These are phyloP conservation scores for Mycena crocata DNA, from an alignment of 768 basidiomycete genomes.

Conservation along the genomic window DNA sequence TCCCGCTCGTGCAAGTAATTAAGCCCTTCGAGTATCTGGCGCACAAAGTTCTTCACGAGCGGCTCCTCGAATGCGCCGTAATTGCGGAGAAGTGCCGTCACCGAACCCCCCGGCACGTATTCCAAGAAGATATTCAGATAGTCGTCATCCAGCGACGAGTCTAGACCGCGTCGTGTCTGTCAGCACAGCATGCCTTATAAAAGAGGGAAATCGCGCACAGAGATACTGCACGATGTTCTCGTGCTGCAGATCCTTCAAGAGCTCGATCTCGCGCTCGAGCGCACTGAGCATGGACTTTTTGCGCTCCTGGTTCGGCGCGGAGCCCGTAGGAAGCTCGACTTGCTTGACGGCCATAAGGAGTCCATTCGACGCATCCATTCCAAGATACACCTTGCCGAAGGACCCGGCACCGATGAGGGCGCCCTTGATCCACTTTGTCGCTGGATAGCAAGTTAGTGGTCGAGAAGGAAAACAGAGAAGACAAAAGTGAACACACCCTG, in stretches of 20 bases:
- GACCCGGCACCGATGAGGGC: slow-evolving; percentile 95
- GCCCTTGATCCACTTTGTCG: slow-evolving; percentile 97
- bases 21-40: slow-evolving; percentile 90
- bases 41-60: slow-evolving; percentile 91
- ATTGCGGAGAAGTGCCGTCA: slow-evolving; percentile 86
- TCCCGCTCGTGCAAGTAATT: slow-evolving; percentile 92
- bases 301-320: slow-evolving; percentile 88
- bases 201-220: slow-evolving; percentile 61
- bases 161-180: slow-evolving; percentile 52
- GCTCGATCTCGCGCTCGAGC: slow-evolving; percentile 92
- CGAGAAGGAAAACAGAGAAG: slow-evolving; percentile 8
- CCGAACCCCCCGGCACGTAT: slow-evolving; percentile 96
- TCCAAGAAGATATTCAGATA: slow-evolving; percentile 96
- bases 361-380: slow-evolving; percentile 92
- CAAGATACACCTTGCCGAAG: slow-evolving; percentile 94
- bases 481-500: slow-evolving; percentile 41
- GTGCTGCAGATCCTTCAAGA: slow-evolving; percentile 92
- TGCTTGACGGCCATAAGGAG: slow-evolving; percentile 98
- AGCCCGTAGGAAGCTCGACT: slow-evolving; percentile 89
- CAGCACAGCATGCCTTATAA: not conserved
- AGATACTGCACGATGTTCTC: slow-evolving; percentile 98
- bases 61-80: slow-evolving; percentile 97
- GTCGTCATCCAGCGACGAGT: slow-evolving; percentile 92
- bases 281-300: slow-evolving; percentile 94
- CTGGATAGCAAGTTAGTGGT: slow-evolving; percentile 48